Conservation (phyloP, 139 green algal genomes). For the Micractinium conductrix region DNA sequence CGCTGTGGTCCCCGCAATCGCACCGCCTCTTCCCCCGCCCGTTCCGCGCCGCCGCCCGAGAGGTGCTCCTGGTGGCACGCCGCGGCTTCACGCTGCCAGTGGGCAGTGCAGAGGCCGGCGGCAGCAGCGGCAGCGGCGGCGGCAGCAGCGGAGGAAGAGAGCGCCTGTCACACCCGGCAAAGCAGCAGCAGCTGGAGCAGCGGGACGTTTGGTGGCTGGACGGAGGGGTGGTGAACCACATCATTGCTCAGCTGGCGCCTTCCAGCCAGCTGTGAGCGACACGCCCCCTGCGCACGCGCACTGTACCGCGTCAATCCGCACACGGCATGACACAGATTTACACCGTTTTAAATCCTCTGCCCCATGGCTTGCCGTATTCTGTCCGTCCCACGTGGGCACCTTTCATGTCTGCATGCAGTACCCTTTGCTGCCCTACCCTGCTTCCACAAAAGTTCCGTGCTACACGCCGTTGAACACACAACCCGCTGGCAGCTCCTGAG, state of each 20-base stretch:
- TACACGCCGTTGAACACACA: no score
- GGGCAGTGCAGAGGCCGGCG: background rate
- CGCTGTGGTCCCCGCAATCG: background rate
- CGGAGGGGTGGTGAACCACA: background rate
- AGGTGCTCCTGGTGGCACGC: background rate
- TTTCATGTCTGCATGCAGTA: no score
- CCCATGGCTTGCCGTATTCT: no score
- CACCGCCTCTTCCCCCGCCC: conserved; percentile 1
- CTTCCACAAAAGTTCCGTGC: no score
- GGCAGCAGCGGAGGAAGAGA: background rate
- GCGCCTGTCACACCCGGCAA: background rate
- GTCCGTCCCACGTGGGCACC: no score
- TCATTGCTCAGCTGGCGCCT: background rate
- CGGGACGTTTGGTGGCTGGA: conserved; percentile 1
- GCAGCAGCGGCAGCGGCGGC: background rate
- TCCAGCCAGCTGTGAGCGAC: background rate
- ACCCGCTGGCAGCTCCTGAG: no score
- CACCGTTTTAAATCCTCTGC: no score
- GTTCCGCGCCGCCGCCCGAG: background rate
- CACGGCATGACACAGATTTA: no score
- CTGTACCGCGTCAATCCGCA: no score
- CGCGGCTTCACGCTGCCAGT: conserved; percentile 2
- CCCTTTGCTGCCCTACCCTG: no score
- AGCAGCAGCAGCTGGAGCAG: no score
- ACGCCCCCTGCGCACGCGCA: no score